phyloP scores from a whole-genome alignment of 192 early-diverging fungal species.

The Coemansia sp. region DNA sequence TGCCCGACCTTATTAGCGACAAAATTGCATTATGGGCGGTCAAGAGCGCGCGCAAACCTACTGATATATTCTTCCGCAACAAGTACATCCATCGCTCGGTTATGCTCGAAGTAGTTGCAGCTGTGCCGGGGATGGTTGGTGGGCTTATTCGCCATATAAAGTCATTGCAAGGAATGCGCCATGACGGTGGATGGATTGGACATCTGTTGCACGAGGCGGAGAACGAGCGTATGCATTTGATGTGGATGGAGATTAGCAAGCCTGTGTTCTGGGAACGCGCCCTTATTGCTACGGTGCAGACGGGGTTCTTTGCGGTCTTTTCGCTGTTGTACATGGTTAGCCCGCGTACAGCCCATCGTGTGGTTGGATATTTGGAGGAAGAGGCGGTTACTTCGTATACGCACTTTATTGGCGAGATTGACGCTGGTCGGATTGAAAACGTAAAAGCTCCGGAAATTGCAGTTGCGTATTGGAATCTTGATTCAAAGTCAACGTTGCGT shows the following conservation, averaged over 20 bases:
- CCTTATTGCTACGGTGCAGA: conserved; percentile 76
- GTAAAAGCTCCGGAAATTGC: conserved; percentile 81
- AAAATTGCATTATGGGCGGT: conserved; percentile 65
- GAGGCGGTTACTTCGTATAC: conserved; percentile 90
- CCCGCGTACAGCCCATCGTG: conserved; percentile 79
- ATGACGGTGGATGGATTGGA: conserved; percentile 90
- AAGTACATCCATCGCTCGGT: no score
- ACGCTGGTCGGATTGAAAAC: conserved; percentile 69
- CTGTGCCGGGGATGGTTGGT: conserved; percentile 88
- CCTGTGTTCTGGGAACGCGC: conserved; percentile 63
- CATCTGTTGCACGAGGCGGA: conserved; percentile 91
- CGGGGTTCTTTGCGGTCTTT: conserved; percentile 88
- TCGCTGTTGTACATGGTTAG: conserved; percentile 82
- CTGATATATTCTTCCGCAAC: conserved; percentile 72
- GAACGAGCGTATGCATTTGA: conserved; percentile 77
- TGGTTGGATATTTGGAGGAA: conserved; percentile 93
- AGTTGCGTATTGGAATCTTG: conserved; percentile 80
- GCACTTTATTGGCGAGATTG: conserved; percentile 81
- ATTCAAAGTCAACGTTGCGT: conserved; percentile 63
- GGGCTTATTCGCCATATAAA: conserved; percentile 76
- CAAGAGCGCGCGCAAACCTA: conserved; percentile 62
- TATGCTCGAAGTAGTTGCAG: conserved; percentile 74
- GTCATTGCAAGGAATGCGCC: conserved; percentile 70
- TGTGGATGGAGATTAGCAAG: conserved; percentile 74
- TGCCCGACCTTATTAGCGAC: conserved; percentile 59